These are phyloP conservation scores for Boletus pseudo-olivaceus DNA, from an alignment of 768 basidiomycete species.

Conservation along the genomic window DNA sequence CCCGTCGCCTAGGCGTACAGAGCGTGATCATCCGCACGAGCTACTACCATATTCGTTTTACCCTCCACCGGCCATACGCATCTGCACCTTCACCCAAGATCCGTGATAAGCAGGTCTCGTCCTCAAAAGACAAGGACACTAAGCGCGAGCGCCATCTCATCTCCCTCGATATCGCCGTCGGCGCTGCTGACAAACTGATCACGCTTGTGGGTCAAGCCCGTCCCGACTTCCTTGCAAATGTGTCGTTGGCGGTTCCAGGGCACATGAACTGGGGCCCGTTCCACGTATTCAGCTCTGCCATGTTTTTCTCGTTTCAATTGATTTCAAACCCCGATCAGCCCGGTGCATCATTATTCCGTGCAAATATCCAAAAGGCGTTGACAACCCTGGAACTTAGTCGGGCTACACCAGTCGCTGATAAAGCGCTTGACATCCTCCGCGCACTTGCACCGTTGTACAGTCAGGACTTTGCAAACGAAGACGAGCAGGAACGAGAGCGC, in stretches of 20 bases:
- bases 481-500: slow-evolving; percentile 51
- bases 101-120: slow-evolving; percentile 27
- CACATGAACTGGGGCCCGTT: slow-evolving; percentile 84
- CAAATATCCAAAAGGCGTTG: slow-evolving; percentile 68
- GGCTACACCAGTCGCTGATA: slow-evolving; percentile 68
- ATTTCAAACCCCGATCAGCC: slow-evolving; percentile 78
- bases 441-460: slow-evolving; percentile 74
- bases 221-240: slow-evolving; percentile 70
- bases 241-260: slow-evolving; percentile 67
- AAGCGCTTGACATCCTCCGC: slow-evolving; percentile 65
- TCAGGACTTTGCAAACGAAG: slow-evolving; percentile 52
- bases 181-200: slow-evolving; percentile 74
- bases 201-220: slow-evolving; percentile 72
- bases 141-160: slow-evolving; percentile 44
- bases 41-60: slow-evolving; percentile 81
- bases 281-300: slow-evolving; percentile 81
- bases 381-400: slow-evolving; percentile 61
- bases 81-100: slow-evolving; percentile 24
- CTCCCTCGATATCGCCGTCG: slow-evolving; percentile 71
- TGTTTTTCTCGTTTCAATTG: slow-evolving; percentile 90
- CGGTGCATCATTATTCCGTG: slow-evolving; percentile 71
- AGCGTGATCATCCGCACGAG: slow-evolving; percentile 76
- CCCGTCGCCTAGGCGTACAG: slow-evolving; percentile 71
- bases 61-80: slow-evolving; percentile 77
- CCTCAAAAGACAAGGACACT: slow-evolving; percentile 28